Evolutionary conservation across 1,139 yeast genomes (phyloP).

Genomic region (Scheffersomyces segobiensis): DNA sequence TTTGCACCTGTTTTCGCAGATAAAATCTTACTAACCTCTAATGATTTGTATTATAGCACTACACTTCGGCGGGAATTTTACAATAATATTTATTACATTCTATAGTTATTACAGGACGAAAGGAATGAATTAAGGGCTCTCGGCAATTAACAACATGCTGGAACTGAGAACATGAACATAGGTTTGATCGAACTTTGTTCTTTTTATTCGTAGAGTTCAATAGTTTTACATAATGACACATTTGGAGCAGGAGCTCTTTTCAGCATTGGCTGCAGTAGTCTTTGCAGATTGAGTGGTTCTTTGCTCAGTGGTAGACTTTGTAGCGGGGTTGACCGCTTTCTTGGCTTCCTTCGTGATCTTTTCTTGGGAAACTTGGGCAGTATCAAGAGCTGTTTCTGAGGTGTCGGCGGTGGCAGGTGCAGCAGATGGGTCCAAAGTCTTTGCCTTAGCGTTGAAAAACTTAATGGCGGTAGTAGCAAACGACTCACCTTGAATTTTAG

Average conservation of each 20-base stretch:
- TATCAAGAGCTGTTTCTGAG: not conserved
- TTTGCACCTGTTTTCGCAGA: not conserved
- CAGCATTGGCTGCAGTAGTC: constrained; percentile 4
- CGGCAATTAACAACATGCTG: not conserved
- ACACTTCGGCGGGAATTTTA: not conserved
- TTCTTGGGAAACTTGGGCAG: not conserved
- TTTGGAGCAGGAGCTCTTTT: constrained; percentile 11
- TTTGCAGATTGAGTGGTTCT: constrained; percentile 9
- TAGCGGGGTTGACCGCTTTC: constrained; percentile 9
- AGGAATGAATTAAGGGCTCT: not conserved
- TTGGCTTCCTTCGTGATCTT: constrained; percentile 6
- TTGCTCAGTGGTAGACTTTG: constrained; percentile 1
- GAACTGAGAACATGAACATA: not conserved
- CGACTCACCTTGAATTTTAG: constrained; percentile 41
- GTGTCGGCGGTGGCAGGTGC: not conserved
- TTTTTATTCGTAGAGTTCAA: not conserved
- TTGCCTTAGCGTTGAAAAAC: constrained; percentile 7
- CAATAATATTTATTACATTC: not conserved
- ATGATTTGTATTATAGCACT: not conserved
- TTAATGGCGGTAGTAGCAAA: constrained; percentile 39
- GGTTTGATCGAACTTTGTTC: not conserved
- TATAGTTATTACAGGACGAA: not conserved
- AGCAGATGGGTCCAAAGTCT: constrained; percentile 1
- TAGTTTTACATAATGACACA: constrained; percentile 11
- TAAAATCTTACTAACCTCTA: not conserved